Base-by-base conservation (phyloP, 495 filamentous ascomycete species). In the Neurospora sp. region DNA sequence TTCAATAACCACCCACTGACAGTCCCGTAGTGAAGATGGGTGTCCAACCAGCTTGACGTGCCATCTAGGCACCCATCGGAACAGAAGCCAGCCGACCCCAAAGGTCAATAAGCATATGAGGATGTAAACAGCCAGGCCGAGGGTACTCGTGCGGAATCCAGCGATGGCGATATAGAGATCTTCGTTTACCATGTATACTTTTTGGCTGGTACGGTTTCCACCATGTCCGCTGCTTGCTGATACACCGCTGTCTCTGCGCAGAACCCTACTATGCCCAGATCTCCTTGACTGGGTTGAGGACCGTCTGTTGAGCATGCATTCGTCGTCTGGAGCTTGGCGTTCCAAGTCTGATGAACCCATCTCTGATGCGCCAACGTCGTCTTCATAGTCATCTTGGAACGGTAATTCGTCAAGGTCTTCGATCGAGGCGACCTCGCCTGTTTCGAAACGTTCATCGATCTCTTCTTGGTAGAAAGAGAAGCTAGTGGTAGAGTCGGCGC, bases 121-220 rank as follows among this genome's bases (percentile, higher is more conserved):
- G 14, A 89, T 75, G 77, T 98, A 98, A 2, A 90, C 48, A 9
- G 86, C 82, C 74, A 90, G 90, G 3, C 94, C 94, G 40, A 88
- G 41, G 10, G 80, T 75, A 72, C 89, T 93, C 5, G 93, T 98
- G 38, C 86, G 89, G 79, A 98, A 99, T 0, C 96, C 96, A 22
- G 96, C 91, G 76, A 98, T 90, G 61, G 93, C 94, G 74, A 97
- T 92, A 0, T 93, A 97, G 70, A 98, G 84, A 79, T 99, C 96
- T 82, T 99, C 96, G 41, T 92, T 96, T 40, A 89, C 84, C 80
- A 99, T 94, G 79, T 97, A 93, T 14, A 98, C 87, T 81, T 97
- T 98, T 77, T 99, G 96, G 75, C 87, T 95, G 48, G 84, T 81
- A 48, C 92, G 85, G 70, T 87, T 85, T 1, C 85, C 87, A 37